These are phyloP conservation scores for Brassica napus DNA, from an alignment of 345 rosid species.

Conservation along the genomic window Da-Ae NC_063434.1:2017501-2018000, in stretches of 20 bases:
- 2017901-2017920: constrained; percentile 14
- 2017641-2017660: constrained; percentile 7
- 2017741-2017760: constrained; percentile 4
- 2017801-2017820: constrained; percentile 34
- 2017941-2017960: not conserved
- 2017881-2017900: not conserved
- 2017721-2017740: not conserved
- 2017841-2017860: constrained; percentile 28
- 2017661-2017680: not conserved
- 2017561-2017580: not conserved
- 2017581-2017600: not conserved
- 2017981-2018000: not conserved
- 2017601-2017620: not conserved
- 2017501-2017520: not conserved
- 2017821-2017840: constrained; percentile 7
- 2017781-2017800: constrained; percentile 18
- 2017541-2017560: not conserved
- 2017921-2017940: not conserved
- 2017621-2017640: not conserved
- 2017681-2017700: not conserved
- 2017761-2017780: constrained; percentile 18
- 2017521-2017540: not conserved
- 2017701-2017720: not conserved
- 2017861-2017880: not conserved
- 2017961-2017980: constrained; percentile 7